Evolutionary conservation across 164 flowering plant genomes (phyloP).

Genomic region (Umbilicus rupestris): DNA sequence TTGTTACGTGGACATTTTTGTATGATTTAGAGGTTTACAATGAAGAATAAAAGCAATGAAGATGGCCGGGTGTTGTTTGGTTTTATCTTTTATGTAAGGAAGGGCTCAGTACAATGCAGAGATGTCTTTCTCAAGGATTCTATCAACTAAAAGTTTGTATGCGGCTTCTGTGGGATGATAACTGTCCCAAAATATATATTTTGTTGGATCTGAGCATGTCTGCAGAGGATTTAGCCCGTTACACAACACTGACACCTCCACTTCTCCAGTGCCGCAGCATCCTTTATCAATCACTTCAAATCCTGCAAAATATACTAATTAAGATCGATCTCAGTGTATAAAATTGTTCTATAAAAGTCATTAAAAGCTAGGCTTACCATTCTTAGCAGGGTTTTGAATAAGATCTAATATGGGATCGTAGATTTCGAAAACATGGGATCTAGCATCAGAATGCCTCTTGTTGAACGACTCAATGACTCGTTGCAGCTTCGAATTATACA

Average conservation of each 20-base stretch:
- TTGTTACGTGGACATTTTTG: no score
- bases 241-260: constrained; percentile 33
- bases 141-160: constrained; percentile 17
- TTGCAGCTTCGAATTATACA: constrained; percentile 27
- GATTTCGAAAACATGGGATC: constrained; percentile 26
- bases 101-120: constrained; percentile 17
- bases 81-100: no score
- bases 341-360: no score
- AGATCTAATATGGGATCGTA: constrained; percentile 26
- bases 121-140: constrained; percentile 9
- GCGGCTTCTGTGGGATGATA: constrained; percentile 41
- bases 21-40: no score
- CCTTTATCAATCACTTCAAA: constrained; percentile 25
- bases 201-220: constrained; percentile 26
- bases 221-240: constrained; percentile 12
- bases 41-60: no score
- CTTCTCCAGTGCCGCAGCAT: constrained; percentile 32
- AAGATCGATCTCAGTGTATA: no score
- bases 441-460: constrained; percentile 10
- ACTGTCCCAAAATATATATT: constrained; percentile 52
- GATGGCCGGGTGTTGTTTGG: no score
- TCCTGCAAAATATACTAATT: constrained; percentile 20
- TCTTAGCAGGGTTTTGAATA: constrained; percentile 24
- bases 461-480: constrained; percentile 13
- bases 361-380: no score